phyloP scores from a whole-genome alignment of 768 basidiomycete species.

The Megacollybia marginata region DNA sequence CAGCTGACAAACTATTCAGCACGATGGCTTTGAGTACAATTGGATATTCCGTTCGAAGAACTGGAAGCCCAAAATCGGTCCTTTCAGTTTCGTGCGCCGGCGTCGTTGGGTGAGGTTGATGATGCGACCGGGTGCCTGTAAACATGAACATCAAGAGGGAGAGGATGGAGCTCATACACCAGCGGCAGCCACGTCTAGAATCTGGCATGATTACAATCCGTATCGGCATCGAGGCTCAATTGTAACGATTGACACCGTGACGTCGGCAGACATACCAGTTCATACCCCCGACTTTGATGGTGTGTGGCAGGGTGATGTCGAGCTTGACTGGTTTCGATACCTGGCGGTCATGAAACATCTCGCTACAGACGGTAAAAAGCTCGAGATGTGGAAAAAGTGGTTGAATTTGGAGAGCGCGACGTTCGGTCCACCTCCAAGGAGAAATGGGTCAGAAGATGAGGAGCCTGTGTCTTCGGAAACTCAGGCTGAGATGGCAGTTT shows the following conservation, averaged over 20 bases:
- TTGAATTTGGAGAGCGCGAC: constrained; percentile 32
- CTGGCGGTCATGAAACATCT: constrained; percentile 42
- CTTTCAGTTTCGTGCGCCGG: constrained; percentile 64
- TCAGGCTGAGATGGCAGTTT: constrained; percentile 14
- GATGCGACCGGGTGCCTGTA: constrained; percentile 47
- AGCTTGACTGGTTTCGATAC: constrained; percentile 57
- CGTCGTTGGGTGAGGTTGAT: constrained; percentile 81
- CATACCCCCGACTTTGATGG: constrained; percentile 7
- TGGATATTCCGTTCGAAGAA: constrained; percentile 60
- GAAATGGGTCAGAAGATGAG: constrained; percentile 43
- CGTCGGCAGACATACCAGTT: too few relatives aligned
- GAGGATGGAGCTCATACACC: too few relatives aligned
- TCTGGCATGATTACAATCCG: too few relatives aligned
- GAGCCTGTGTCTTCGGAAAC: constrained; percentile 21
- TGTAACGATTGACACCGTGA: too few relatives aligned
- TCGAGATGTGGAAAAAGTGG: constrained; percentile 75
- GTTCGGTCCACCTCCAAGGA: constrained; percentile 20
- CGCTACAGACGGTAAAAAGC: constrained; percentile 61
- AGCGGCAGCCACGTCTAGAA: too few relatives aligned
- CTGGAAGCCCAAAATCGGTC: constrained; percentile 61
- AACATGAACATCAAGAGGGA: neutral
- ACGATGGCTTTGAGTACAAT: constrained; percentile 85
- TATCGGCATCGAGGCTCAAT: too few relatives aligned
- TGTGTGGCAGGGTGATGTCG: constrained; percentile 47
- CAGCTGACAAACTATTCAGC: constrained; percentile 19